A percentile compares a stretch with the other conserved stretches of the same genome.
Evolutionary conservation across 768 basidiomycete species (phyloP).

Genomic region (Tricholoma furcatifolium): DNA sequence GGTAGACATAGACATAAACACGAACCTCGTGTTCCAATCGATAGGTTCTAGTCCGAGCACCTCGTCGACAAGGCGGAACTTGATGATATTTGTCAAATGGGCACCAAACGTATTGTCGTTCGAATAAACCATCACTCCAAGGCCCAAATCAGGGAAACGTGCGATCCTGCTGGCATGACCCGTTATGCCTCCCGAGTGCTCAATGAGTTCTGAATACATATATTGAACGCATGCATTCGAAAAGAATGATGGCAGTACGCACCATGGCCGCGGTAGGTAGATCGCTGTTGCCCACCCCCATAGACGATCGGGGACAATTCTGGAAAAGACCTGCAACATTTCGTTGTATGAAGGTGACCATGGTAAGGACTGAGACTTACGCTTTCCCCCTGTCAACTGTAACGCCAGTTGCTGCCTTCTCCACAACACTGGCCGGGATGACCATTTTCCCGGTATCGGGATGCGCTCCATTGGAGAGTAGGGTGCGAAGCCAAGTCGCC

Average conservation of each 20-base stretch:
- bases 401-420: slow-evolving; percentile 19
- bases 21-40: slow-evolving; percentile 17
- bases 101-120: slow-evolving; percentile 13
- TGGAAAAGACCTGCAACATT: background rate
- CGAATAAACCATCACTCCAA: slow-evolving; percentile 13
- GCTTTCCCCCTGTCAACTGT: background rate
- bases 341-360: too few species aligned
- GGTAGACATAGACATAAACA: background rate
- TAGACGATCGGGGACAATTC: slow-evolving; percentile 25
- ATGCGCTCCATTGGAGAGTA: slow-evolving; percentile 18
- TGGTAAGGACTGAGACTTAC: background rate
- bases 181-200: slow-evolving; percentile 21
- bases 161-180: slow-evolving; percentile 22
- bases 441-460: slow-evolving; percentile 23
- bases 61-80: slow-evolving; percentile 14
- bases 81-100: slow-evolving; percentile 1
- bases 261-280: slow-evolving; percentile 28
- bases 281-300: slow-evolving; percentile 25
- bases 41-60: slow-evolving; percentile 19
- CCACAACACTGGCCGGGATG: slow-evolving; percentile 23
- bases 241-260: background rate
- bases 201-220: slow-evolving; percentile 5
- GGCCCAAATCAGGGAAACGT: slow-evolving; percentile 10
- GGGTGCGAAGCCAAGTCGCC: slow-evolving; percentile 18
- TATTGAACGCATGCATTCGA: background rate